Conservation (phyloP, 176 grass and related monocot genomes). For the Bonia amplexicaulis region DNA sequence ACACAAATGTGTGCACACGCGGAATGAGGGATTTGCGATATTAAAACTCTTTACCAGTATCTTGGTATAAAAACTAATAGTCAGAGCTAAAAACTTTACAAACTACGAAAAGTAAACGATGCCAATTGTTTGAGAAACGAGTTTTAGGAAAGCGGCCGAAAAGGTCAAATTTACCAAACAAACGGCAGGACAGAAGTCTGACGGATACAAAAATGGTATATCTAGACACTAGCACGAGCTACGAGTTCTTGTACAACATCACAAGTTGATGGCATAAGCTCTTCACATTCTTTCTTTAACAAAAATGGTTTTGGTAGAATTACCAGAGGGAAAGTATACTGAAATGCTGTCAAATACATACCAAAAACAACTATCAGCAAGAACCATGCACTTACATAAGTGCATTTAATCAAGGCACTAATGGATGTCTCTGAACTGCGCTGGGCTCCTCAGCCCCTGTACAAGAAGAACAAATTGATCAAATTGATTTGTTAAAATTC, state of each 20-base stretch:
- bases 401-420: neutral
- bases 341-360: neutral
- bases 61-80: no score
- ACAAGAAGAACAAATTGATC: slow-evolving; percentile 3
- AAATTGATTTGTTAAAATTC: neutral
- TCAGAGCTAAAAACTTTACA: no score
- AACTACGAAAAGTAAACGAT: no score
- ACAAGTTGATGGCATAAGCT: neutral
- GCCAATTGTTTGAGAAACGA: no score
- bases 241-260: neutral
- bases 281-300: neutral
- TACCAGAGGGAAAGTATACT: neutral
- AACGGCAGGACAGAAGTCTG: no score
- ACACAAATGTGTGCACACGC: no score
- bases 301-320: neutral
- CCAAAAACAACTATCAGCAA: neutral
- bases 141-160: no score
- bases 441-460: neutral
- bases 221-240: no score
- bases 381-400: neutral
- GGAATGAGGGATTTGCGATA: no score
- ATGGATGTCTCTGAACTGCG: neutral
- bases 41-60: no score
- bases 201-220: no score
- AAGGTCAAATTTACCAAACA: no score